Evolutionary conservation across 805 yeast species (phyloP).

Genomic region (Nakazawaea laoshanensis): DNA sequence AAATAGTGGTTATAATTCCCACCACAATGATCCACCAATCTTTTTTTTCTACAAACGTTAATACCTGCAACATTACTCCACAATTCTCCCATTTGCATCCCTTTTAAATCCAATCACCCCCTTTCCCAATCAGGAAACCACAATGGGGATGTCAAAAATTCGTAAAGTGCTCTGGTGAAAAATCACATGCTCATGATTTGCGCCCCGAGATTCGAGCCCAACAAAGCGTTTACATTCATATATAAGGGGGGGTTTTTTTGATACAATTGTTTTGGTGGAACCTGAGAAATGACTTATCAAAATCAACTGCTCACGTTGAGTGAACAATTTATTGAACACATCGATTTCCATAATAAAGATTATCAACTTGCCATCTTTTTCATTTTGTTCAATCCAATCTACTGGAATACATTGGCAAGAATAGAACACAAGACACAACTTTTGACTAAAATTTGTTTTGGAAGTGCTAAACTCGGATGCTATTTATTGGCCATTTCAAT

Average conservation of each 20-base stretch:
- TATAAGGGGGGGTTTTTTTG: neutral
- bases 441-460: conserved; percentile 66
- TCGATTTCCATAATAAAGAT: conserved; percentile 8
- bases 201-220: too few relatives aligned
- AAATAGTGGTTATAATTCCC: conserved; percentile 23
- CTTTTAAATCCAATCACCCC: too few relatives aligned
- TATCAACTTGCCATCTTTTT: conserved; percentile 41
- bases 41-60: conserved; percentile 16
- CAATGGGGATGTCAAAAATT: too few relatives aligned
- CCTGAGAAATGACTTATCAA: conserved; percentile 4
- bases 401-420: conserved; percentile 93
- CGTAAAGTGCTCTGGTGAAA: too few relatives aligned
- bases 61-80: too few relatives aligned
- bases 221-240: too few relatives aligned
- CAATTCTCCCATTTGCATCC: too few relatives aligned
- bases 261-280: neutral
- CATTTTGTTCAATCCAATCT: conserved; percentile 86
- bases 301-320: conserved; percentile 9
- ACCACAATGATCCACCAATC: conserved; percentile 17
- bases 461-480: conserved; percentile 66
- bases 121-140: too few relatives aligned
- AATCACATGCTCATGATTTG: too few relatives aligned
- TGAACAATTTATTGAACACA: conserved; percentile 8
- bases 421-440: conserved; percentile 71
- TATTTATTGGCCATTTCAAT: conserved; percentile 77